These are phyloP conservation scores for Orbilia blumenaviensis DNA, from an alignment of 2,329 filamentous ascomycete species.

Conservation along the genomic window DNA sequence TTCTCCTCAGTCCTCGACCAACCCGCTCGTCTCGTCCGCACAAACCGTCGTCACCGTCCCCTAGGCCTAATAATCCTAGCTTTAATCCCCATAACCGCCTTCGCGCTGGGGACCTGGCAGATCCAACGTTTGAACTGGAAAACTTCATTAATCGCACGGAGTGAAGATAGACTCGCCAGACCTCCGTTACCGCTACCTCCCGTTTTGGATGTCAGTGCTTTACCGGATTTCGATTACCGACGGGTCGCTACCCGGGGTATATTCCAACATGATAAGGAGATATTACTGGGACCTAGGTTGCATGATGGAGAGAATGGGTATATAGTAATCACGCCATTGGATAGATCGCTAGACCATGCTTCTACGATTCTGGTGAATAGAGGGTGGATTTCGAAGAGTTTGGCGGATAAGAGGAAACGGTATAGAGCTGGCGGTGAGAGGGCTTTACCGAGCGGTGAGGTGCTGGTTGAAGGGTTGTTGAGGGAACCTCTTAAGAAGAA, in stretches of 20 bases:
- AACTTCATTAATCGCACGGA: conserved; percentile 86
- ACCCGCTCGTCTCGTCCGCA: conserved; percentile 80
- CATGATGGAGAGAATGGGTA: conserved; percentile 89
- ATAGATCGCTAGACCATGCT: conserved; percentile 65
- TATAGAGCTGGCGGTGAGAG: conserved; percentile 61
- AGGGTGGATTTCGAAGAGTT: conserved; percentile 87
- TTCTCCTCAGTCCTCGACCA: conserved; percentile 79
- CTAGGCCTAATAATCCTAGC: conserved; percentile 79
- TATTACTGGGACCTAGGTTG: conserved; percentile 91
- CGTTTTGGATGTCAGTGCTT: conserved; percentile 78
- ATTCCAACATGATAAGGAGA: conserved; percentile 89
- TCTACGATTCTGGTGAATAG: conserved; percentile 81
- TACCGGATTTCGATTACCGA: conserved; percentile 91
- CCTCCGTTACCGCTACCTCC: conserved; percentile 83
- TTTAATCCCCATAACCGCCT: conserved; percentile 89
- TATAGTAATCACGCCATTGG: conserved; percentile 89
- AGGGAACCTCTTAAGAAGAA: conserved; percentile 96
- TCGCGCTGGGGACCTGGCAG: conserved; percentile 92
- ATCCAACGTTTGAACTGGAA: conserved; percentile 94
- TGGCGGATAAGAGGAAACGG: conserved; percentile 71
- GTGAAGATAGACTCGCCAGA: conserved; percentile 80
- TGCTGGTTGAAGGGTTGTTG: conserved; percentile 83
- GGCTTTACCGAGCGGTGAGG: conserved; percentile 74
- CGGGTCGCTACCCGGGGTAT: conserved; percentile 78
- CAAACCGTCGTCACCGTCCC: conserved; percentile 75